phyloP scores from a whole-genome alignment of 345 rosid species.

The Brassica incana region DNA sequence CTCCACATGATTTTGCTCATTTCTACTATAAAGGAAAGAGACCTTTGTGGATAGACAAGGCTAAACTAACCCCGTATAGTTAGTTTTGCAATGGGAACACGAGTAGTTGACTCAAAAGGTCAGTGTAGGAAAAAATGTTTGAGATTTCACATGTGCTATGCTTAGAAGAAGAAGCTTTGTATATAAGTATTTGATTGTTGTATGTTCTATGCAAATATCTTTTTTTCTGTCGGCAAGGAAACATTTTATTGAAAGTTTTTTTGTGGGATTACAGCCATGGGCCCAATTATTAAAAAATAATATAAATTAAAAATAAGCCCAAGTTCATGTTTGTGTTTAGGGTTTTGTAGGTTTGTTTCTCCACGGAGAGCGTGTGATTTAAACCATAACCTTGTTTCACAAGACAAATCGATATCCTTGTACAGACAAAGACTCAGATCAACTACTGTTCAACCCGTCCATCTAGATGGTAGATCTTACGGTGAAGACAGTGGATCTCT shows the following conservation, averaged over 20 bases:
- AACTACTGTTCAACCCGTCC: not conserved
- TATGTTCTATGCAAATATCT: too few relatives aligned
- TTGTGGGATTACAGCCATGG: not conserved
- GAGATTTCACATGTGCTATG: too few relatives aligned
- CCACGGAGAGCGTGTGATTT: not conserved
- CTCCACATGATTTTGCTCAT: conserved; percentile 59
- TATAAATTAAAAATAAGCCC: not conserved
- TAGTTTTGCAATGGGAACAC: conserved; percentile 27
- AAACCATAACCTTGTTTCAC: not conserved
- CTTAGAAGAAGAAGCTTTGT: too few relatives aligned
- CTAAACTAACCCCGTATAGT: conserved; percentile 37
- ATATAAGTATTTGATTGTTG: too few relatives aligned
- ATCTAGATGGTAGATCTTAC: not conserved
- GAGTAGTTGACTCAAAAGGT: conserved; percentile 2
- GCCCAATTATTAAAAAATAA: not conserved
- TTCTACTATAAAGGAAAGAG: conserved; percentile 87
- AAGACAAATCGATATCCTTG: not conserved
- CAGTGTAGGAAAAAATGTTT: not conserved
- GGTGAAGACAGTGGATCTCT: not conserved
- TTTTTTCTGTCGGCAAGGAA: too few relatives aligned
- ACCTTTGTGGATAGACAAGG: conserved; percentile 65
- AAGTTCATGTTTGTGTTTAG: not conserved
- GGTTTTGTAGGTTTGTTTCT: not conserved
- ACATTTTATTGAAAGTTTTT: too few relatives aligned
- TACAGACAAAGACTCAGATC: not conserved